These are phyloP conservation scores for Backusella circina DNA, from an alignment of 192 early-diverging fungal genomes.

Conservation along the genomic window DNA sequence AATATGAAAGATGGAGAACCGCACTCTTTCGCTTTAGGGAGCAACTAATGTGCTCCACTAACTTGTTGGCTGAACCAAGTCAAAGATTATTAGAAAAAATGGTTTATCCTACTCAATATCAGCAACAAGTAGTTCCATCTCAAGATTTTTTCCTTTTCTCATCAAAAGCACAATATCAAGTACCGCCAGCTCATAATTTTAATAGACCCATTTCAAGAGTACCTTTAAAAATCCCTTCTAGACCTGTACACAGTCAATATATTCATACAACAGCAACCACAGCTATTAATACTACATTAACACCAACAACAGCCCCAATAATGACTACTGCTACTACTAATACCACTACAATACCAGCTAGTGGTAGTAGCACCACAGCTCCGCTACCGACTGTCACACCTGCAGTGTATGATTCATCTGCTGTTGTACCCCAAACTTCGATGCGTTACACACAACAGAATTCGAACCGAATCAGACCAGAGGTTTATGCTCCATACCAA, in stretches of 20 bases:
- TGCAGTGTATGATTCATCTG: constrained; percentile 1
- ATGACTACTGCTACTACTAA: background rate
- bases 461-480: constrained; percentile 5
- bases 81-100: constrained; percentile 18
- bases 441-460: background rate
- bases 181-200: background rate
- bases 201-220: constrained; percentile 8
- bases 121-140: background rate
- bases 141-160: constrained; percentile 3
- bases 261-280: background rate
- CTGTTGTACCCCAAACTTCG: background rate
- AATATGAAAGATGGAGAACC: constrained; percentile 68
- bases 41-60: constrained; percentile 11
- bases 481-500: constrained; percentile 11
- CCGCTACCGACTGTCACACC: background rate
- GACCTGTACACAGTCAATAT: constrained; percentile 1
- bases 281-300: background rate
- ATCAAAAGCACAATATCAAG: constrained; percentile 1
- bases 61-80: constrained; percentile 10
- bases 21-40: constrained; percentile 39
- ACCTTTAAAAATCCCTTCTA: constrained; percentile 9
- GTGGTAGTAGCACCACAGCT: background rate
- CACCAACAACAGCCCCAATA: background rate
- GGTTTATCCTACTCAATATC: background rate
- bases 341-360: background rate